phyloP scores from a whole-genome alignment of 768 basidiomycete genomes.

The Pisolithus tinctorius region DNA sequence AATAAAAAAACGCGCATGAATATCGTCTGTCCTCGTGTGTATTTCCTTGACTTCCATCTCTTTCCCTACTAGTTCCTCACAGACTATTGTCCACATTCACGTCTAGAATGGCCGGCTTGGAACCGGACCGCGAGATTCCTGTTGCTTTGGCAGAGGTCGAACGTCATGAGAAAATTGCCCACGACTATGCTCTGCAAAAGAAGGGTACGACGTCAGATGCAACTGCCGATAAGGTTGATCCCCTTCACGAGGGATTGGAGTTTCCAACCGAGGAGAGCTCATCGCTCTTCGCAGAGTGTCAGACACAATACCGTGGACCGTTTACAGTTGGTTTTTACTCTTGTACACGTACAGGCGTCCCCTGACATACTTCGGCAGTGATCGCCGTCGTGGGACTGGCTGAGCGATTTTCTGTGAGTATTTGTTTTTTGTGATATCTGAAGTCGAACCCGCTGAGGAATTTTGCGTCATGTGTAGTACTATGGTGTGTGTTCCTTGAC shows the following conservation, averaged over 20 bases:
- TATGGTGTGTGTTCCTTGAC: constrained; percentile 33
- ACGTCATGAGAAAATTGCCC: neutral
- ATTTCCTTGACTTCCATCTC: neutral
- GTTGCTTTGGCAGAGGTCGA: neutral
- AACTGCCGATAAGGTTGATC: constrained; percentile 14
- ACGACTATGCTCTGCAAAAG: neutral
- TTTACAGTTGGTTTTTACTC: constrained; percentile 28
- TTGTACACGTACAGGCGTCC: neutral
- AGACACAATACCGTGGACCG: constrained; percentile 52
- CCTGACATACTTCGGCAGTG: constrained; percentile 29
- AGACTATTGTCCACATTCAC: neutral
- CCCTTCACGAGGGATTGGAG: constrained; percentile 45
- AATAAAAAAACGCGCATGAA: no score
- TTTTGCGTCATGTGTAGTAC: constrained; percentile 23
- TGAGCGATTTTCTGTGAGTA: constrained; percentile 63
- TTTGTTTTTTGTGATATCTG: neutral
- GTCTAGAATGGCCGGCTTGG: neutral
- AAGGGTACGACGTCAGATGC: neutral
- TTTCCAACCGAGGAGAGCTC: constrained; percentile 58
- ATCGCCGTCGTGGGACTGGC: constrained; percentile 64
- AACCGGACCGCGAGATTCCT: neutral
- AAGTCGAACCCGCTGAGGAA: neutral
- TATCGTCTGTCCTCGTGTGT: neutral
- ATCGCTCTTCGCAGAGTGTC: constrained; percentile 53
- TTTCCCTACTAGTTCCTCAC: neutral